Conservation (phyloP, 306 rosid species). For the Prunus mume region DNA sequence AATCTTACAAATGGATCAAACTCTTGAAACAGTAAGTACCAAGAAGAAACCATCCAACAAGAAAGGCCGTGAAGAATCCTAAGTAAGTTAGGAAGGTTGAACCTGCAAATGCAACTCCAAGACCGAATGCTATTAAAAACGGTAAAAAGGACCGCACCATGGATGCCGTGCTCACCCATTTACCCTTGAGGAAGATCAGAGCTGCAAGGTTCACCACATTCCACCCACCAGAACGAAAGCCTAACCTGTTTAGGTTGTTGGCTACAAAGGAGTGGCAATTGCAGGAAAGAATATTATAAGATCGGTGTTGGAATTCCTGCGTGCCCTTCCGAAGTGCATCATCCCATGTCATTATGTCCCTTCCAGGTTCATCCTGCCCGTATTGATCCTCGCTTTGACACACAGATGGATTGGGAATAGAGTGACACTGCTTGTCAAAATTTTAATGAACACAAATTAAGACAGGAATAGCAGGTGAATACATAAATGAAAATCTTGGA, state of each 20-base stretch:
- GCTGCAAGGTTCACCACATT: slow-evolving; percentile 94
- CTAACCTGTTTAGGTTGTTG: slow-evolving; percentile 75
- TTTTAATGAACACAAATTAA: slow-evolving; percentile 30
- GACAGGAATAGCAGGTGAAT: slow-evolving; percentile 11
- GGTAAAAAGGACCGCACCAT: slow-evolving; percentile 65
- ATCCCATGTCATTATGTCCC: slow-evolving; percentile 67
- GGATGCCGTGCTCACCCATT: slow-evolving; percentile 75
- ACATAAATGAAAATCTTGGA: slow-evolving; percentile 15
- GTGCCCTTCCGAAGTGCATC: slow-evolving; percentile 73
- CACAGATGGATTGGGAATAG: slow-evolving; percentile 32
- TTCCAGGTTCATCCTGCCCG: slow-evolving; percentile 43
- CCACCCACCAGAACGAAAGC: slow-evolving; percentile 74
- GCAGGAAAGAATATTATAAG: slow-evolving; percentile 84
- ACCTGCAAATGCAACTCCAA: slow-evolving; percentile 71
- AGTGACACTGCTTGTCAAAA: slow-evolving; percentile 49
- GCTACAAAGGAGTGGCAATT: slow-evolving; percentile 96
- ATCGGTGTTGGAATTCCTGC: slow-evolving; percentile 82
- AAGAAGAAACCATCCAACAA: slow-evolving; percentile 86
- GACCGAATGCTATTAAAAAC: slow-evolving; percentile 48
- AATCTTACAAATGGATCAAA: slow-evolving; percentile 68
- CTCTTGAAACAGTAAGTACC: slow-evolving; percentile 81
- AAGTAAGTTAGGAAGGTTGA: slow-evolving; percentile 61
- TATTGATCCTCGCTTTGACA: slow-evolving; percentile 38
- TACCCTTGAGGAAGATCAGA: slow-evolving; percentile 70
- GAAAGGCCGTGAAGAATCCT: slow-evolving; percentile 50